Conservation (phyloP, 78 protist genomes). For the Speleostelium caveatum region DNA sequence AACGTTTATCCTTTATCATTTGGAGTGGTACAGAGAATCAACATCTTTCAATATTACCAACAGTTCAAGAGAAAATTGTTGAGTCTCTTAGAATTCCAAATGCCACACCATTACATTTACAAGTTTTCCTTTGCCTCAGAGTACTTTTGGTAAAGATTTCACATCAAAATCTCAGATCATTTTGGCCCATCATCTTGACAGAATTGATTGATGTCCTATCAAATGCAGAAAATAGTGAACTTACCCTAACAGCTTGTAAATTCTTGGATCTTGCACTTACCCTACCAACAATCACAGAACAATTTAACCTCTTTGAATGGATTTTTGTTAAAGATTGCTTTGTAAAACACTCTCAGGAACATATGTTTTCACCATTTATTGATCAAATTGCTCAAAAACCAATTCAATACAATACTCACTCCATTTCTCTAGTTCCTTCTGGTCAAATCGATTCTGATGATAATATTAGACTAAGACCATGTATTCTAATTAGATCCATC, state of each 20-base stretch:
- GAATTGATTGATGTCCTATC: constrained; percentile 58
- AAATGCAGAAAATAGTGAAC: constrained; percentile 18
- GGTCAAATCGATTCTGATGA: constrained; percentile 16
- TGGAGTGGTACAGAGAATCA: constrained; percentile 70
- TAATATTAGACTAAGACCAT: constrained; percentile 30
- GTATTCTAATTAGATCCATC: constrained; percentile 36
- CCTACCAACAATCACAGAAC: constrained; percentile 61
- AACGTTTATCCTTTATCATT: constrained; percentile 55
- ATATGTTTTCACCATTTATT: constrained; percentile 43
- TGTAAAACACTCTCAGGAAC: constrained; percentile 46
- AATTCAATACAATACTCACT: neutral
- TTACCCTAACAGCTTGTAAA: constrained; percentile 55
- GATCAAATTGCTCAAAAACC: constrained; percentile 30
- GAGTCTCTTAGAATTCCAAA: constrained; percentile 73
- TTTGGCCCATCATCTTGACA: constrained; percentile 75
- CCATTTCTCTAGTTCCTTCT: constrained; percentile 2
- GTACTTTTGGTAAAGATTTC: constrained; percentile 34
- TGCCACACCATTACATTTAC: constrained; percentile 31
- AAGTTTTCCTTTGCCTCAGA: constrained; percentile 67
- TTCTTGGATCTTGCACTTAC: constrained; percentile 65
- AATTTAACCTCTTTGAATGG: constrained; percentile 68
- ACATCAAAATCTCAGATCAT: constrained; percentile 55
- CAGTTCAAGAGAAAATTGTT: constrained; percentile 69
- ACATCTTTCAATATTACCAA: constrained; percentile 26
- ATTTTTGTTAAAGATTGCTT: constrained; percentile 64